Percentiles rank a stretch among this genome's conserved stretches.
phyloP scores from a whole-genome alignment of 495 filamentous ascomycete genomes.

The Lentithecium fluviatile region DNA sequence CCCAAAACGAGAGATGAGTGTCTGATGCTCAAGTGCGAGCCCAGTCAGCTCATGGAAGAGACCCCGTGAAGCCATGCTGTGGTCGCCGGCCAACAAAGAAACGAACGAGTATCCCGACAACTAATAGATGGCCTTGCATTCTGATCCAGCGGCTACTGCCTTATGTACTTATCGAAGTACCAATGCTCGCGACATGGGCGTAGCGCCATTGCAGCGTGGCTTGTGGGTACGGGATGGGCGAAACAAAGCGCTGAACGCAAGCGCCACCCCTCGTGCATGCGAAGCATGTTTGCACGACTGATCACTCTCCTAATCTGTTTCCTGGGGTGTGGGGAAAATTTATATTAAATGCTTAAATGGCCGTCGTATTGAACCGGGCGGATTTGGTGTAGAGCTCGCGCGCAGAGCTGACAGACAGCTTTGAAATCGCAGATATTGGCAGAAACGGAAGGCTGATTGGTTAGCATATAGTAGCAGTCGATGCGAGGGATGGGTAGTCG shows the following conservation, averaged over 20 bases:
- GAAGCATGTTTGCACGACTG: background rate
- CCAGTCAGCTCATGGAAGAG: slow-evolving; percentile 15
- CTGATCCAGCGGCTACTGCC: background rate
- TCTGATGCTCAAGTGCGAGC: slow-evolving; percentile 15
- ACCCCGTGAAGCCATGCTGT: slow-evolving; percentile 8
- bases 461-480: background rate
- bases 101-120: background rate
- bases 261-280: background rate
- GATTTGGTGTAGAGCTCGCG: slow-evolving; percentile 1
- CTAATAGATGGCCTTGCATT: background rate
- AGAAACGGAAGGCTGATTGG: slow-evolving; percentile 5
- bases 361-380: background rate
- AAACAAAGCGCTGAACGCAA: background rate
- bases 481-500: slow-evolving; percentile 17
- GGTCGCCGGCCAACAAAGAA: background rate
- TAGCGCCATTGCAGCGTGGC: slow-evolving; percentile 1
- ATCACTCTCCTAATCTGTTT: background rate
- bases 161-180: slow-evolving; percentile 11
- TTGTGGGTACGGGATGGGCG: too few relatives aligned
- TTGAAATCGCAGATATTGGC: slow-evolving; percentile 7
- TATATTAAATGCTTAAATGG: slow-evolving; percentile 12
- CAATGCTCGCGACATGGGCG: background rate
- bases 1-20: slow-evolving; percentile 14
- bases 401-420: slow-evolving; percentile 3
- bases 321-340: slow-evolving; percentile 2